Evolutionary conservation across 164 flowering plant genomes (phyloP).

Genomic region (Piper longum): DNA sequence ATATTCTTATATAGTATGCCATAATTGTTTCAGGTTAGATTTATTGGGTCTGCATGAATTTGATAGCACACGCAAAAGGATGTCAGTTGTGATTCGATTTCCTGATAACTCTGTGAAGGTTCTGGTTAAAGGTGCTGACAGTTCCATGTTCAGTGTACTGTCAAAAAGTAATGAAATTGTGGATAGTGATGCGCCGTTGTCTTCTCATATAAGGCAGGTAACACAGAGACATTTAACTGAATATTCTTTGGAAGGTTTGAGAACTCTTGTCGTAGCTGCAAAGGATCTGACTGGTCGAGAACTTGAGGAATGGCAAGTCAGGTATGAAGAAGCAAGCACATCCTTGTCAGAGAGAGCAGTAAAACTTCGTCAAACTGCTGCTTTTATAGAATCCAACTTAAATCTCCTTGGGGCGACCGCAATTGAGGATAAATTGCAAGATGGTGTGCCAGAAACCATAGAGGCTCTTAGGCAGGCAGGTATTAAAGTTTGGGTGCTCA

Average conservation of each 20-base stretch:
- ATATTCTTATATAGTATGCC: background rate
- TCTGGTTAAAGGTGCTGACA: conserved; percentile 90
- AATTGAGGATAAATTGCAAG: conserved; percentile 84
- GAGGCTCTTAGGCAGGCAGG: conserved; percentile 92
- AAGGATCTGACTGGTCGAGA: conserved; percentile 56
- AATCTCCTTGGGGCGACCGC: conserved; percentile 76
- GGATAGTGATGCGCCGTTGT: conserved; percentile 9
- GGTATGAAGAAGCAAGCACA: conserved; percentile 82
- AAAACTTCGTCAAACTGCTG: conserved; percentile 72
- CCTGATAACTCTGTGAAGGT: conserved; percentile 69
- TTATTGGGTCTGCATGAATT: conserved; percentile 42
- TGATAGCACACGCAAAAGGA: conserved; percentile 85
- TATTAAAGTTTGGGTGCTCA: conserved; percentile 89
- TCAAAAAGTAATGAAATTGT: conserved; percentile 19
- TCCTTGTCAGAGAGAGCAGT: conserved; percentile 62
- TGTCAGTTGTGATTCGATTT: conserved; percentile 83
- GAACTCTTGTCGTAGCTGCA: conserved; percentile 81
- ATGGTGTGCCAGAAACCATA: conserved; percentile 89
- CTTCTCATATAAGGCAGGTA: conserved; percentile 14
- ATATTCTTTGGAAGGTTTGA: conserved; percentile 69
- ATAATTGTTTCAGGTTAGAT: conserved; percentile 19
- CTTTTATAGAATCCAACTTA: conserved; percentile 56
- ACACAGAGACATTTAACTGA: conserved; percentile 56
- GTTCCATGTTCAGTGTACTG: conserved; percentile 57
- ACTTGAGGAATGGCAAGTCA: conserved; percentile 65